A percentile compares a stretch with the other conserved stretches of the same genome.
phyloP scores from a whole-genome alignment of 129 eudicot species.

The Tanacetum coccineum region DNA sequence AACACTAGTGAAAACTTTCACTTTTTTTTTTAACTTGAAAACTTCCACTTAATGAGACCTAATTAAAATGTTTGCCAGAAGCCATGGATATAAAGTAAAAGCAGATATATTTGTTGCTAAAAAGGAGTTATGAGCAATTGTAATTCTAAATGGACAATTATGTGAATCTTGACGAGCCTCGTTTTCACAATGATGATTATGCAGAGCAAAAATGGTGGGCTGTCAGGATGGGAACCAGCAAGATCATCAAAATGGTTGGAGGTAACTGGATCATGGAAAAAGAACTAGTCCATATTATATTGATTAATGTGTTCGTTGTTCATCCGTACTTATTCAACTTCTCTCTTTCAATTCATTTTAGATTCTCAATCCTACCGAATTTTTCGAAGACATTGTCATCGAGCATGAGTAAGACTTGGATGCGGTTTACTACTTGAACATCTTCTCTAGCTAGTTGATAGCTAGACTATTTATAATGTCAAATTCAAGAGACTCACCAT shows the following conservation, averaged over 20 bases:
- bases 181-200: not conserved
- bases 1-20: not conserved
- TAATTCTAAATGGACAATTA: too few relatives aligned
- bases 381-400: too few relatives aligned
- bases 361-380: too few relatives aligned
- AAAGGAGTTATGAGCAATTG: too few relatives aligned
- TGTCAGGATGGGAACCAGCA: conserved; percentile 78
- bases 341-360: not conserved
- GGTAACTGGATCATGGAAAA: not conserved
- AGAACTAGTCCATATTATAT: not conserved
- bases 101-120: too few relatives aligned
- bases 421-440: not conserved
- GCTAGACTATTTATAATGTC: not conserved
- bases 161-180: not conserved
- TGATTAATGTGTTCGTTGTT: not conserved
- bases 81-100: not conserved
- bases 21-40: too few relatives aligned
- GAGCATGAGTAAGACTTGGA: not conserved
- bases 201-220: conserved; percentile 81
- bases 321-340: too few relatives aligned
- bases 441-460: not conserved
- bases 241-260: not conserved
- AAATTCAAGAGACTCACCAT: conserved; percentile 38
- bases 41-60: too few relatives aligned
- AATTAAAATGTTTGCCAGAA: not conserved